Evolutionary conservation across 176 grass and related monocot genomes (phyloP).

Genomic region (Bromus sterilis): DNA sequence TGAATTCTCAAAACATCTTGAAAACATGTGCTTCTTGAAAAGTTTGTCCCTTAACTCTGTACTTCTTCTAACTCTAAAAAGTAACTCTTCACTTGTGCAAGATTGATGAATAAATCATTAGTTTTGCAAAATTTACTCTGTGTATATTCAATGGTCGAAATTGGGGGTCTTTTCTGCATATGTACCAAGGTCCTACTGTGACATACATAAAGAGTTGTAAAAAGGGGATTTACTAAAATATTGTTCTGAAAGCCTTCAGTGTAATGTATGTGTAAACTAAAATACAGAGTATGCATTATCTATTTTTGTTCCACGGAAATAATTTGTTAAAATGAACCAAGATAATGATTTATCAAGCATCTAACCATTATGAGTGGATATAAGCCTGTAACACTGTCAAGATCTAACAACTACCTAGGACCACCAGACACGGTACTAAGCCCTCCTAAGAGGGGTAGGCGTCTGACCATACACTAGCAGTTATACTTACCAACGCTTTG

Average conservation of each 20-base stretch:
- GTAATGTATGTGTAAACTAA: neutral
- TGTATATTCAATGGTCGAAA: neutral
- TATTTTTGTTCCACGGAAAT: neutral
- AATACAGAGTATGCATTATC: neutral
- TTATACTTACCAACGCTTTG: constrained; percentile 30
- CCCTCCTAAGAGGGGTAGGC: constrained; percentile 19
- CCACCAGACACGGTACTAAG: constrained; percentile 16
- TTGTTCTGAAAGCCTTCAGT: neutral
- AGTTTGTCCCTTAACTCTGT: neutral
- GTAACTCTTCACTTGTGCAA: neutral
- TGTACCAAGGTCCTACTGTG: neutral
- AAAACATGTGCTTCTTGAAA: neutral
- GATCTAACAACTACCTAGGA: constrained; percentile 24
- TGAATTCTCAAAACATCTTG: neutral
- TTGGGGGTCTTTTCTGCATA: neutral
- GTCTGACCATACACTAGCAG: constrained; percentile 27
- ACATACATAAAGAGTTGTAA: neutral
- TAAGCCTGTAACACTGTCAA: constrained; percentile 1
- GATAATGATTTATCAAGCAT: neutral
- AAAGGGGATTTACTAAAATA: neutral
- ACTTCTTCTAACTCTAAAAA: neutral
- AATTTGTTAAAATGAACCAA: neutral
- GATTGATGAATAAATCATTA: neutral
- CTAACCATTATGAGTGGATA: constrained; percentile 3
- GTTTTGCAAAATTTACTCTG: neutral